These are phyloP conservation scores for Forsythia viridissima DNA, from an alignment of 257 asterid species.

Conservation along the genomic window DNA sequence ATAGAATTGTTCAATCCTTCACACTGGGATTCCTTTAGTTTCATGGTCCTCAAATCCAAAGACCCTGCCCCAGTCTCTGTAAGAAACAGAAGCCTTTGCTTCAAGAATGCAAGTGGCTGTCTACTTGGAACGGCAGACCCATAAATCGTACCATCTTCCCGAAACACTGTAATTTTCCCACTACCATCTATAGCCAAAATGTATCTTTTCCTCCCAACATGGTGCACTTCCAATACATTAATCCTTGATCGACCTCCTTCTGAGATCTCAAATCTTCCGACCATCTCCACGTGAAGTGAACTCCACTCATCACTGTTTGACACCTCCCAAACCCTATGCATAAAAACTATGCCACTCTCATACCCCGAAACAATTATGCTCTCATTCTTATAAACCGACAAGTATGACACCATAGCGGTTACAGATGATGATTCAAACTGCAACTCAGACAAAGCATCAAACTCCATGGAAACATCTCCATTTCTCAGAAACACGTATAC, in stretches of 20 bases:
- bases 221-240: constrained; percentile 67
- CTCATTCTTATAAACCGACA: constrained; percentile 78
- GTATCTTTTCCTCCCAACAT: constrained; percentile 78
- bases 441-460: constrained; percentile 37
- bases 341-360: constrained; percentile 60
- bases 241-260: constrained; percentile 44
- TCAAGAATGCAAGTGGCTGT: constrained; percentile 75
- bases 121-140: constrained; percentile 62
- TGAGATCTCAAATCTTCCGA: constrained; percentile 49
- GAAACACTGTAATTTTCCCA: constrained; percentile 64
- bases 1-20: constrained; percentile 77
- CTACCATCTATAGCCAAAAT: constrained; percentile 55
- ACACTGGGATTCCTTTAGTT: constrained; percentile 75
- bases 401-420: constrained; percentile 59
- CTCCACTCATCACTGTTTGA: constrained; percentile 62
- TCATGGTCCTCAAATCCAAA: constrained; percentile 91
- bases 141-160: constrained; percentile 64
- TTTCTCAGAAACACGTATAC: constrained; percentile 55
- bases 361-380: constrained; percentile 79
- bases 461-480: constrained; percentile 72
- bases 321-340: constrained; percentile 83
- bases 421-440: constrained; percentile 39
- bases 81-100: constrained; percentile 89
- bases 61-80: constrained; percentile 94
- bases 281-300: constrained; percentile 50